A percentile compares a stretch with the other conserved stretches of the same genome.
Evolutionary conservation across 192 early-diverging fungal species (phyloP).

Genomic region (Backusella tuberculispora): DNA sequence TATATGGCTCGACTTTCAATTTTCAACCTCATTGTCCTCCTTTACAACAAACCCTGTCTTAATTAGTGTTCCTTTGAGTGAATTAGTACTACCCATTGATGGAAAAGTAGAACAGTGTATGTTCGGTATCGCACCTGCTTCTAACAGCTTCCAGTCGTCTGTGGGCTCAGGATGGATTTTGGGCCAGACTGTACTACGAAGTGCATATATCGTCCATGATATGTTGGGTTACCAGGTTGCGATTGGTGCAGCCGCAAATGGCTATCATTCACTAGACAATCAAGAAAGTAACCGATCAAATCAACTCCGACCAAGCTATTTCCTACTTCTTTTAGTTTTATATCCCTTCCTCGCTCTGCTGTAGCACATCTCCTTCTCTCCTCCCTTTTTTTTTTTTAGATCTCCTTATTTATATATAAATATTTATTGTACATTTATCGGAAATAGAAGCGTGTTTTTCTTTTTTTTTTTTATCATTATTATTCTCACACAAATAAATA

Average conservation of each 20-base stretch:
- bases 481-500: not conserved
- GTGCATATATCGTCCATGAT: constrained; percentile 32
- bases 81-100: constrained; percentile 32
- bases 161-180: constrained; percentile 31
- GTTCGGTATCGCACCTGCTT: constrained; percentile 36
- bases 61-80: constrained; percentile 19
- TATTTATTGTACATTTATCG: not conserved
- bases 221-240: constrained; percentile 31
- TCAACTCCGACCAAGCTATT: not conserved
- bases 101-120: constrained; percentile 27
- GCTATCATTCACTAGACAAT: constrained; percentile 2
- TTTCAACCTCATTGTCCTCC: constrained; percentile 1
- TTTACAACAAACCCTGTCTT: constrained; percentile 7
- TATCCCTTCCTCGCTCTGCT: not conserved
- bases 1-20: constrained; percentile 26
- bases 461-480: not conserved
- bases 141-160: not conserved
- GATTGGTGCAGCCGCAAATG: constrained; percentile 25
- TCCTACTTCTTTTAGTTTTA: not conserved
- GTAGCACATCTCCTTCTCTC: not conserved
- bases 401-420: not conserved
- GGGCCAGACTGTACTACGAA: constrained; percentile 30
- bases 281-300: not conserved
- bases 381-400: not conserved
- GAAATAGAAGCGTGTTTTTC: not conserved